phyloP scores from a whole-genome alignment of 371 early-diverging fungal species.

The Batrachochytrium dendrobatidis region DNA sequence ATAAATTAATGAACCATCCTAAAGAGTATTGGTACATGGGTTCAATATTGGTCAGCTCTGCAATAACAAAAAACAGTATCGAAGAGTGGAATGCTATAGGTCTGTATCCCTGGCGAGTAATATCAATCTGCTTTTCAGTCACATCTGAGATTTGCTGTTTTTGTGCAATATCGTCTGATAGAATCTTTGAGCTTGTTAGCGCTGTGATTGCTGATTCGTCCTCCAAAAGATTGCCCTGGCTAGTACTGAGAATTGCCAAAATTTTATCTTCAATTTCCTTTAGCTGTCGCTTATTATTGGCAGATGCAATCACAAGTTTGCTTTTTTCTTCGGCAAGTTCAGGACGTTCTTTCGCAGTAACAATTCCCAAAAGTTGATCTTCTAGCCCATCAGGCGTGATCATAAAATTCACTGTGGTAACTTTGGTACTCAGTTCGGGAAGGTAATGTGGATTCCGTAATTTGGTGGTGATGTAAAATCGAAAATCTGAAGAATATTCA shows the following conservation, averaged over 20 bases:
- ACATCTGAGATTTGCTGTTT: slow-evolving; percentile 49
- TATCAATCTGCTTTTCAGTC: slow-evolving; percentile 50
- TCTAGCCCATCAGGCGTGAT: slow-evolving; percentile 52
- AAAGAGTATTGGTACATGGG: slow-evolving; percentile 57
- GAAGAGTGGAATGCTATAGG: slow-evolving; percentile 50
- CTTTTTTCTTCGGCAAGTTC: slow-evolving; percentile 53
- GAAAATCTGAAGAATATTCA: slow-evolving; percentile 46
- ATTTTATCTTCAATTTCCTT: slow-evolving; percentile 54
- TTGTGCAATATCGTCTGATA: slow-evolving; percentile 50
- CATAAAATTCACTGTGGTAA: slow-evolving; percentile 53
- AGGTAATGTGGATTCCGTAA: slow-evolving; percentile 52
- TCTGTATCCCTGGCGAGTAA: slow-evolving; percentile 46
- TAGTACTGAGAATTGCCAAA: slow-evolving; percentile 41
- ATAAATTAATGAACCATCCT: slow-evolving; percentile 48
- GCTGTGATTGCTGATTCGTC: slow-evolving; percentile 48
- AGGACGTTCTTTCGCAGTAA: slow-evolving; percentile 47
- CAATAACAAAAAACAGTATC: slow-evolving; percentile 48
- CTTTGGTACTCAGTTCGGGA: slow-evolving; percentile 51
- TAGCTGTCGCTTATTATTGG: slow-evolving; percentile 47
- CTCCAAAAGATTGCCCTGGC: slow-evolving; percentile 47
- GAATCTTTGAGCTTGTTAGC: slow-evolving; percentile 43
- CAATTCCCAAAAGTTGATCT: slow-evolving; percentile 50
- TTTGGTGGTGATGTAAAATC: slow-evolving; percentile 50
- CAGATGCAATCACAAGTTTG: slow-evolving; percentile 39
- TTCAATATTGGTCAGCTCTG: slow-evolving; percentile 53